Base-by-base conservation (phyloP, 306 rosid species). In the Medicago lupulina region DNA sequence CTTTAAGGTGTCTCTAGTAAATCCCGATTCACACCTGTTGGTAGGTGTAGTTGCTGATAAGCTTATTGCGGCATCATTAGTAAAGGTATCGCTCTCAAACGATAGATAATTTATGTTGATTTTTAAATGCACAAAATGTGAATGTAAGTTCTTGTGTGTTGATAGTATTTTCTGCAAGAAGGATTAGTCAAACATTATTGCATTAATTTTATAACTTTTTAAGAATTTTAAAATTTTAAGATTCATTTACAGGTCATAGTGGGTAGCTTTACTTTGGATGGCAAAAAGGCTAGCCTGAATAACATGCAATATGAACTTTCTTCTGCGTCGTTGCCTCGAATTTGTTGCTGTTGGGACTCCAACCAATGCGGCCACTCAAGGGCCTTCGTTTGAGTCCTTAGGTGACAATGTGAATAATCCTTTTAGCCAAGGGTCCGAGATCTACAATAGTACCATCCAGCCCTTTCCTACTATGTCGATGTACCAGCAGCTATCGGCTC, bases 21-120 rank as follows among this genome's bases (percentile, higher is more conserved):
- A 90, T 47, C 55, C 88, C 59, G 92, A 89, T 73, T 92, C 97
- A 67, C 86, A 71, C 51, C 85, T 92, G 78, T 61, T 89, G 65
- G 97, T 97, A 31, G 99, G 99, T 14, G 86, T 85, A 43, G 96
- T 95, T 83, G 80, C 83, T 31, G 98, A 96, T 70, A 73, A 54
- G 79, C 90, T 92, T 40, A 57, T 83, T 70, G 97, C 99, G 10
- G 91, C 92, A 13, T 75, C 93, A 1, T 81, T 81, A 0, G 89
- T 92, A 7, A 97, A 90, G 97, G 99, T 92, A 85, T 60, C 36
- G n/a, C 57, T 74, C 69, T 46, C 70, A 39, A 38, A 68, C 59
- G 75, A 62, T 60, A 49, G 71, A 76, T 60, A 17, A 55, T 65
- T 61, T 62, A 14, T 61, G 10, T 75, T 40, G 18, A 53, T 38